A percentile compares a stretch with the other conserved stretches of the same genome.
Evolutionary conservation across 805 yeast genomes (phyloP).

Genomic region (Ascoidea tarda): DNA sequence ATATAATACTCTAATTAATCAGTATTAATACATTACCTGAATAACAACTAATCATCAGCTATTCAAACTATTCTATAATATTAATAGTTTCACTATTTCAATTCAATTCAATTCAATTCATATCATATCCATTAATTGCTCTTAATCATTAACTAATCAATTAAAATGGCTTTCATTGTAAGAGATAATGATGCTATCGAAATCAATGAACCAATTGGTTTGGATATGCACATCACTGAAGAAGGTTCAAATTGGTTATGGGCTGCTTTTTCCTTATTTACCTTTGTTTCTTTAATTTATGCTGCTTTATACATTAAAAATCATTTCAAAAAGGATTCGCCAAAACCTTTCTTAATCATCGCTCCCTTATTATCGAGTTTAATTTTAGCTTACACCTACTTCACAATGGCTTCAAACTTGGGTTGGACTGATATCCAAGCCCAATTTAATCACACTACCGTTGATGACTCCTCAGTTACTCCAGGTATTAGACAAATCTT

Average conservation of each 20-base stretch:
- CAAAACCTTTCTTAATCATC: slow-evolving; percentile 17
- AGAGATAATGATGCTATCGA: slow-evolving; percentile 20
- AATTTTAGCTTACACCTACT: slow-evolving; percentile 33
- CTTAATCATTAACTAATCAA: no score
- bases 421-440: slow-evolving; percentile 35
- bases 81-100: no score
- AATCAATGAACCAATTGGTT: slow-evolving; percentile 27
- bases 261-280: slow-evolving; percentile 41
- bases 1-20: no score
- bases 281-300: slow-evolving; percentile 20
- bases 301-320: slow-evolving; percentile 16
- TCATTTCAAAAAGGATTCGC: slow-evolving; percentile 7
- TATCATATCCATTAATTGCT: no score
- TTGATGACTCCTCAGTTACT: slow-evolving; percentile 11
- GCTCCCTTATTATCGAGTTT: slow-evolving; percentile 29
- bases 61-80: no score
- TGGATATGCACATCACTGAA: slow-evolving; percentile 36
- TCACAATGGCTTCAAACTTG: slow-evolving; percentile 41
- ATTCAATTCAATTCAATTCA: no score
- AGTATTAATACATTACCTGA: no score
- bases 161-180: background rate
- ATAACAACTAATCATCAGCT: no score
- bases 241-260: slow-evolving; percentile 60
- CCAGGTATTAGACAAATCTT: slow-evolving; percentile 35
- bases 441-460: slow-evolving; percentile 34